Base-by-base conservation (phyloP, 2,329 filamentous ascomycete species). In the Fusarium sororula region DNA sequence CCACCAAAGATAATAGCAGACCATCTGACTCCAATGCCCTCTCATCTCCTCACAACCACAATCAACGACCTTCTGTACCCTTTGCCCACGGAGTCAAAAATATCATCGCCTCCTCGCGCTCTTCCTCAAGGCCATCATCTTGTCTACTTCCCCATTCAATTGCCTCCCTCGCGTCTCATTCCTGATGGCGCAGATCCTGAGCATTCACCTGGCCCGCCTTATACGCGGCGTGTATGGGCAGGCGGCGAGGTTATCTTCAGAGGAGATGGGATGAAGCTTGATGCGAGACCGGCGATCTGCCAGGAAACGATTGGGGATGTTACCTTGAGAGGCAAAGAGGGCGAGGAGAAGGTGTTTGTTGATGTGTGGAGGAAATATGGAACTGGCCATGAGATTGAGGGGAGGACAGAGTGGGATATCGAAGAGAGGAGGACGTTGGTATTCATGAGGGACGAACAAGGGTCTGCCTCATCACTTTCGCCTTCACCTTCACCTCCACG, bases 171-270 rank as follows among this genome's bases (percentile, higher is more conserved):
- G 13, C 76, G 85, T 39, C 88, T 98, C 48, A 87, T 94, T 24
- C 85, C 90, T 3, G 96, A 99, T 83, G 96, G 96, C 65, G 97
- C 95, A 2, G 96, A 98, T 80, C 85, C 89, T 9, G 86, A 92
- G 60, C 94, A 98, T 79, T 91, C 87, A 30, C 96, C 96, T 1
- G 94, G 92, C 4, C 80, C 80, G 8, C 90, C 91, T 3, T 98
- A 93, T 80, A 87, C 87, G 57, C 89, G 93, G 28, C 91, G 96
- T 24, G 90, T 99, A 85, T 99, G 96, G 96, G 94, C 94, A 20
- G 95, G 95, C 38, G 96, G 96, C 1, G 87, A 88, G 45, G 82
- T 98, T 14, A 80, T 79, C 3, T 93, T 93, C 75, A 81, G 82
- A n/a, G 38, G 45, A 26, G 66, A 65, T 4, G 66, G 24, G 6